Conservation (phyloP, 495 filamentous ascomycete species). For the Neurospora hispaniola region DNA sequence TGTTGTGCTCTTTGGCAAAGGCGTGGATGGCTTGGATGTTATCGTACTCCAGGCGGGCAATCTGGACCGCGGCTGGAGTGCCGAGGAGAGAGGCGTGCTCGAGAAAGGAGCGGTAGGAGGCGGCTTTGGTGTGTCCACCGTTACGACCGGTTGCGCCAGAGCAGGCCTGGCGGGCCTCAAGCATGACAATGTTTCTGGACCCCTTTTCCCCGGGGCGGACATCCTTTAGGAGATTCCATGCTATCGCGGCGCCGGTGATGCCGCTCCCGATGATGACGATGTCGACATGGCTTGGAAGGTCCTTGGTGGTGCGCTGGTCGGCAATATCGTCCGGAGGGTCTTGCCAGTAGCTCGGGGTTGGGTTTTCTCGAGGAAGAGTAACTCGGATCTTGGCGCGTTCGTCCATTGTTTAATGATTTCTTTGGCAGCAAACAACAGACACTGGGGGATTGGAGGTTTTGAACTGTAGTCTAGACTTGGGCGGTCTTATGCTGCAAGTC, state of each 20-base stretch:
- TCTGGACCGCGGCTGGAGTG: constrained; percentile 36
- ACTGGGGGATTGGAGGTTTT: too few relatives aligned
- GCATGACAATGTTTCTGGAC: constrained; percentile 35
- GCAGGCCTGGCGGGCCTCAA: constrained; percentile 47
- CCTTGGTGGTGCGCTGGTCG: constrained; percentile 36
- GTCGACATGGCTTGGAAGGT: constrained; percentile 39
- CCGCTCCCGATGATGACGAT: constrained; percentile 60
- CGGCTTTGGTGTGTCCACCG: constrained; percentile 55
- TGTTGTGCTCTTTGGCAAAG: constrained; percentile 39
- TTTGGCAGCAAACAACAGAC: too few relatives aligned
- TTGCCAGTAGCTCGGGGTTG: constrained; percentile 65
- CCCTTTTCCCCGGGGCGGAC: not conserved
- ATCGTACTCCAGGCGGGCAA: constrained; percentile 45
- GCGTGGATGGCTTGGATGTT: constrained; percentile 46
- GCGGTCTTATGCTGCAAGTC: not conserved
- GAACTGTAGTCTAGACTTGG: too few relatives aligned
- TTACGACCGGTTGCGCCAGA: constrained; percentile 53
- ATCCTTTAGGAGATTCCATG: constrained; percentile 43
- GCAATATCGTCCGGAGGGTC: constrained; percentile 47
- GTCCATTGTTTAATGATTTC: constrained; percentile 26
- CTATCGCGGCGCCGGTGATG: constrained; percentile 53
- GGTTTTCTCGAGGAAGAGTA: constrained; percentile 42
- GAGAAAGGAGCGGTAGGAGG: constrained; percentile 46
- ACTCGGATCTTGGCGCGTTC: constrained; percentile 34
- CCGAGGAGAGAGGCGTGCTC: constrained; percentile 30